Percentiles rank a stretch among this genome's conserved stretches.
Conservation (phyloP, 2,329 filamentous ascomycete genomes). For the Paramyrothecium sp. region DNA sequence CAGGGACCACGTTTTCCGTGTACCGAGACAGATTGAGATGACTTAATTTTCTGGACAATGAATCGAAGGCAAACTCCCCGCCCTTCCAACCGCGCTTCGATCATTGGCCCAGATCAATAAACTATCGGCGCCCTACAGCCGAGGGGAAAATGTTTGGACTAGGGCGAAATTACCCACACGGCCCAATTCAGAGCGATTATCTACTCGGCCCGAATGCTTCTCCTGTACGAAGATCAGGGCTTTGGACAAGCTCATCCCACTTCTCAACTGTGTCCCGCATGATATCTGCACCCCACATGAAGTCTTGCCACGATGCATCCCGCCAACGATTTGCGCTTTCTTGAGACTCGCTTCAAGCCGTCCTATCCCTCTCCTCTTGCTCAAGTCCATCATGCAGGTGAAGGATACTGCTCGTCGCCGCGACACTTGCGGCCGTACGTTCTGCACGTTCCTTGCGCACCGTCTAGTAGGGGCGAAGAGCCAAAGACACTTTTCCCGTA, state of each 20-base stretch:
- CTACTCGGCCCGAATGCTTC: neutral
- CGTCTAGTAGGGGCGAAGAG: constrained; percentile 15
- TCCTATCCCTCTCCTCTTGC: constrained; percentile 13
- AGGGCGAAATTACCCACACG: too few species aligned
- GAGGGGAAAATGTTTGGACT: too few species aligned
- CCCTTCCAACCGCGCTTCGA: too few species aligned
- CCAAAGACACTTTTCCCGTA: constrained; percentile 14
- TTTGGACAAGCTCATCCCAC: constrained; percentile 8
- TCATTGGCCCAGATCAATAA: too few species aligned
- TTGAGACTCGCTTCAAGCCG: constrained; percentile 8
- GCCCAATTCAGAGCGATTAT: too few species aligned
- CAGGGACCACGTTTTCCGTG: neutral
- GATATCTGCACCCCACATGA: constrained; percentile 28
- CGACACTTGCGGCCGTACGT: constrained; percentile 15
- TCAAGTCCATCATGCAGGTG: constrained; percentile 16
- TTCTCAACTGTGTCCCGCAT: constrained; percentile 22
- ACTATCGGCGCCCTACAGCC: too few species aligned
- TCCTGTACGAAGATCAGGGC: neutral
- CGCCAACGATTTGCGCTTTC: constrained; percentile 11
- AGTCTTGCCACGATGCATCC: constrained; percentile 22
- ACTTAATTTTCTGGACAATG: too few species aligned
- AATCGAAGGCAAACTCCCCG: too few species aligned
- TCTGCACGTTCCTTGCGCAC: constrained; percentile 16
- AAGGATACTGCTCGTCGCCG: constrained; percentile 7
- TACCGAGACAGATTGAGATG: neutral